Conservation (phyloP, 495 filamentous ascomycete species). For the Achaetomiella virescens region DNA sequence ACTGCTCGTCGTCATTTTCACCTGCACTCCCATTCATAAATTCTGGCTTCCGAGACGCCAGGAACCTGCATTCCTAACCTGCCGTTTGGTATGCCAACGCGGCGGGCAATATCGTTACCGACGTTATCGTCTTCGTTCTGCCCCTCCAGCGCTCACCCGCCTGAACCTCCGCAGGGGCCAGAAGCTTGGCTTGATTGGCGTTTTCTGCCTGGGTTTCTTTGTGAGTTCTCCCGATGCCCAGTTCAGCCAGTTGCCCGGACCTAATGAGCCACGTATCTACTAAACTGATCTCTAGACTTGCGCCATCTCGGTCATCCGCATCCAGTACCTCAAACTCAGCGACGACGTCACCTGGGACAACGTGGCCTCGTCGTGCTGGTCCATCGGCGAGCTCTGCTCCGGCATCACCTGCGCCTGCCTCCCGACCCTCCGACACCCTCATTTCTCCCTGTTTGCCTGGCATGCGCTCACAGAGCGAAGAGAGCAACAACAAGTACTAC, state of each 20-base stretch:
- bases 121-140: conserved; percentile 44
- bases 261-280: not conserved
- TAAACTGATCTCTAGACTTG: conserved; percentile 31
- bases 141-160: conserved; percentile 36
- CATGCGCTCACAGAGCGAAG: conserved; percentile 18
- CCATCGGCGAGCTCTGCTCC: conserved; percentile 50
- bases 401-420: conserved; percentile 54
- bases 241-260: not conserved
- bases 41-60: conserved; percentile 34
- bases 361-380: conserved; percentile 54
- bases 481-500: conserved; percentile 17
- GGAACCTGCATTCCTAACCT: conserved; percentile 41
- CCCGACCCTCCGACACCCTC: conserved; percentile 49
- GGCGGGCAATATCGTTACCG: conserved; percentile 47
- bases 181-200: conserved; percentile 23
- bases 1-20: conserved; percentile 36
- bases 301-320: conserved; percentile 52
- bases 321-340: conserved; percentile 44
- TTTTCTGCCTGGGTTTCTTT: conserved; percentile 31
- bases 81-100: conserved; percentile 46
- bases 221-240: conserved; percentile 7
- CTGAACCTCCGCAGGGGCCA: conserved; percentile 24
- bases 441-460: conserved; percentile 35
- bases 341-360: conserved; percentile 51
- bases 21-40: conserved; percentile 28